Evolutionary conservation across 2,329 filamentous ascomycete genomes (phyloP).

Genomic region (Aureobasidium sp.): DNA sequence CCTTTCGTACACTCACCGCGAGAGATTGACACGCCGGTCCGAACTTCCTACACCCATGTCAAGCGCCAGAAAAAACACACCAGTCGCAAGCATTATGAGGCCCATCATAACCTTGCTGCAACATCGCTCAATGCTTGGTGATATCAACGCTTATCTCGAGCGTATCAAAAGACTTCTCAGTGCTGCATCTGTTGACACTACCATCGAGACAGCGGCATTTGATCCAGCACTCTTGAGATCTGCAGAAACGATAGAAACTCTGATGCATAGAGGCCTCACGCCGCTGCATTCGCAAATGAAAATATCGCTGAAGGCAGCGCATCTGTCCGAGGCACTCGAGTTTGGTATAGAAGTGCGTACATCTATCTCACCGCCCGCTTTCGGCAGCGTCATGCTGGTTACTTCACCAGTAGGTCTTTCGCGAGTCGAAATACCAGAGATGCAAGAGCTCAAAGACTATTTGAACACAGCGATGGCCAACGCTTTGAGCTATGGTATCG

Average conservation of each 20-base stretch:
- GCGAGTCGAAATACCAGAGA: slow-evolving; percentile 12
- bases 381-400: slow-evolving; percentile 12
- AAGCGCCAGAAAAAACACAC: slow-evolving; percentile 42
- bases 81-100: slow-evolving; percentile 52
- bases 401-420: not conserved
- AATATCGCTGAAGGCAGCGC: not conserved
- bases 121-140: slow-evolving; percentile 37
- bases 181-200: slow-evolving; percentile 19
- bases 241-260: slow-evolving; percentile 16
- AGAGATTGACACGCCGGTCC: slow-evolving; percentile 63
- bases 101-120: slow-evolving; percentile 50
- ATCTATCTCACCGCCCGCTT: slow-evolving; percentile 7
- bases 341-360: slow-evolving; percentile 12
- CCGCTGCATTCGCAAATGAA: slow-evolving; percentile 1
- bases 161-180: slow-evolving; percentile 15
- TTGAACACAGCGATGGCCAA: slow-evolving; percentile 2
- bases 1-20: slow-evolving; percentile 69
- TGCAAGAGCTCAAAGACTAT: slow-evolving; percentile 4
- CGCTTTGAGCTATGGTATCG: not conserved
- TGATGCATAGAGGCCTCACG: slow-evolving; percentile 17
- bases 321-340: not conserved
- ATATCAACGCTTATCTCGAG: slow-evolving; percentile 31
- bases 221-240: slow-evolving; percentile 3
- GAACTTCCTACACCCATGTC: slow-evolving; percentile 54
- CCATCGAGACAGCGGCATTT: slow-evolving; percentile 17